Base-by-base conservation (phyloP, 768 basidiomycete genomes). In the Trametes villosa region DNA sequence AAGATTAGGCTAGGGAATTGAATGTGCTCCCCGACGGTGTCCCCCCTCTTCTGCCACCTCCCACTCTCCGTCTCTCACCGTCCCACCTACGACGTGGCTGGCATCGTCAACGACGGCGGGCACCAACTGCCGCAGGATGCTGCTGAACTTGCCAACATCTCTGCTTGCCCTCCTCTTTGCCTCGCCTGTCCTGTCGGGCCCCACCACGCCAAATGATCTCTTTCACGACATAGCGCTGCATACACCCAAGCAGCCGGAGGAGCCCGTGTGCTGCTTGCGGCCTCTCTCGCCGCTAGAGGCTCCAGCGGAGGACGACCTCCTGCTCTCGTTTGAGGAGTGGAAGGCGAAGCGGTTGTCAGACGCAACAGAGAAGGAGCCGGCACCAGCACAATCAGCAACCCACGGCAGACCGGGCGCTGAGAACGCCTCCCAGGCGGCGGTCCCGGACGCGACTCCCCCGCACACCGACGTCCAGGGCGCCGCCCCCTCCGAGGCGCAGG, bases 241-340 rank as follows among this genome's bases (percentile, higher is more conserved):
- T 3, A 78, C 76, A 7, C 79, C 79, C 7, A 84, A 79, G 63
- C 76, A 74, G 20, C 79, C 85, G 9, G 83, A 85, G 46, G 82
- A 72, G 9, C 88, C 86, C 3, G 67, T 91, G 51, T 93, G 91
- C 75, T 89, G 88, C 67, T 76, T 93, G 54, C 86, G 81, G 46
- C 83, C 87, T 5, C 67, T 82, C 41, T 72, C 73, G 0, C 70
- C 72, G 0, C 68, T 75, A 4, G 72, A 75, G 44, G 71, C 83
- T 2, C 71, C 76, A 8, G 74, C 80, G 5, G 86, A 86, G 51
- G 86, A 87, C 64, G 85, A 87, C 53, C 74, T 88, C 6, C 75
- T 94, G 22, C 81, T 92, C 22, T 90, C 91, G 0, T 95, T 95
- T 68, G 89, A 94, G 67, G 92, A 94, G 65, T 95, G 92, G 92